Conservation (phyloP, 148 eudicot genomes). For the Suaeda aralocaspica region DNA sequence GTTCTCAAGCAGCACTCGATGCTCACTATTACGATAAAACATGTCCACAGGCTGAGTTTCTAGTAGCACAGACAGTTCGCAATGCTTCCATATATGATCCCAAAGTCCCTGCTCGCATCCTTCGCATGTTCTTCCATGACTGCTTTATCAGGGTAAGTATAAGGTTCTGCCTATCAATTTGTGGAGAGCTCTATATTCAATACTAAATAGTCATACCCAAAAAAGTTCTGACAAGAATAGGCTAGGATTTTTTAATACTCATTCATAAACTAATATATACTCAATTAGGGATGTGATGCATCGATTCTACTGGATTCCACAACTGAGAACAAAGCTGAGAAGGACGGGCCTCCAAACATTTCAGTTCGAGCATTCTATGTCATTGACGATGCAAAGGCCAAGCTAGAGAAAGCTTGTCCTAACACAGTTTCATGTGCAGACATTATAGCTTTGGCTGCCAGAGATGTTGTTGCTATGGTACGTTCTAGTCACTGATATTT, state of each 20-base stretch:
- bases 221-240: background rate
- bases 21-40: conserved; percentile 49
- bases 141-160: conserved; percentile 60
- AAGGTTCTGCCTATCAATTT: background rate
- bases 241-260: background rate
- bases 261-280: background rate
- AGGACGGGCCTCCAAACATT: conserved; percentile 71
- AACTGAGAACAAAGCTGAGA: conserved; percentile 61
- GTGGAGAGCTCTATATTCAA: background rate
- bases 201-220: background rate
- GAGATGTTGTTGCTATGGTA: conserved; percentile 68
- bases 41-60: conserved; percentile 57
- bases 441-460: conserved; percentile 52
- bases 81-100: conserved; percentile 50
- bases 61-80: conserved; percentile 39
- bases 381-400: conserved; percentile 56
- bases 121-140: conserved; percentile 75
- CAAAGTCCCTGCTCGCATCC: conserved; percentile 60
- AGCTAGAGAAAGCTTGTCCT: conserved; percentile 62
- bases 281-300: conserved; percentile 65
- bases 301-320: conserved; percentile 59
- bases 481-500: background rate
- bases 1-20: conserved; percentile 40
- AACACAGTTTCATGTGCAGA: conserved; percentile 68
- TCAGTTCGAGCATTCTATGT: conserved; percentile 63